Evolutionary conservation across 129 eudicot species (phyloP).

Genomic region (Pseudognaphalium luteoalbum): DNA sequence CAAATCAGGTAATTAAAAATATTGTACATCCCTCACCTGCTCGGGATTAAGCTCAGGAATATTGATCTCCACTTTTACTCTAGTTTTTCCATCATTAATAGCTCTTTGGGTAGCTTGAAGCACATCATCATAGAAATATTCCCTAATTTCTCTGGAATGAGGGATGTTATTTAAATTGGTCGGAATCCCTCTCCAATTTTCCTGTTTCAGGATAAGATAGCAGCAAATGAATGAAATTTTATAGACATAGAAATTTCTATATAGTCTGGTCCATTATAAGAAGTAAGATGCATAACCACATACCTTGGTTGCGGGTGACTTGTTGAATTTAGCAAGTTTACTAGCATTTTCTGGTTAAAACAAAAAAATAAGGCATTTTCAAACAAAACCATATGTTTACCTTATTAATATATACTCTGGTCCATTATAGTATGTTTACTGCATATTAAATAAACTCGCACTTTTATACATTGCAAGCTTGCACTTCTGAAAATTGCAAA

Average conservation of each 20-base stretch:
- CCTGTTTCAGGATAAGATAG: slow-evolving; percentile 45
- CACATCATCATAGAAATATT: slow-evolving; percentile 90
- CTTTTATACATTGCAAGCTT: neutral
- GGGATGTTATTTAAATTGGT: slow-evolving; percentile 96
- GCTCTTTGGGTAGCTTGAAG: slow-evolving; percentile 94
- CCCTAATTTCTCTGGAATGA: slow-evolving; percentile 95
- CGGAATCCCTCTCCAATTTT: slow-evolving; percentile 94
- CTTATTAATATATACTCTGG: no score
- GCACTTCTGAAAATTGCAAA: neutral
- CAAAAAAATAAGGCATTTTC: neutral
- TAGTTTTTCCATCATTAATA: slow-evolving; percentile 75
- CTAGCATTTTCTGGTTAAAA: slow-evolving; percentile 43
- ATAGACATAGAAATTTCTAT: neutral
- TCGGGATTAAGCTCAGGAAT: slow-evolving; percentile 96
- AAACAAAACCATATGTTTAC: slow-evolving; percentile 7
- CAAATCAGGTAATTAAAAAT: slow-evolving; percentile 10
- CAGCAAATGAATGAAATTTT: slow-evolving; percentile 20
- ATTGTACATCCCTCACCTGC: slow-evolving; percentile 53
- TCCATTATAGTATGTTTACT: neutral
- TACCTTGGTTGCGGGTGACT: slow-evolving; percentile 56
- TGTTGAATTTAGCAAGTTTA: slow-evolving; percentile 45
- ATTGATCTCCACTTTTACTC: slow-evolving; percentile 91
- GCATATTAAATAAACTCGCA: neutral
- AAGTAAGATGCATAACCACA: slow-evolving; percentile 20
- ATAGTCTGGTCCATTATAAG: neutral